Evolutionary conservation across 306 rosid species (phyloP).

Genomic region (Cicer cuneatum): DNA sequence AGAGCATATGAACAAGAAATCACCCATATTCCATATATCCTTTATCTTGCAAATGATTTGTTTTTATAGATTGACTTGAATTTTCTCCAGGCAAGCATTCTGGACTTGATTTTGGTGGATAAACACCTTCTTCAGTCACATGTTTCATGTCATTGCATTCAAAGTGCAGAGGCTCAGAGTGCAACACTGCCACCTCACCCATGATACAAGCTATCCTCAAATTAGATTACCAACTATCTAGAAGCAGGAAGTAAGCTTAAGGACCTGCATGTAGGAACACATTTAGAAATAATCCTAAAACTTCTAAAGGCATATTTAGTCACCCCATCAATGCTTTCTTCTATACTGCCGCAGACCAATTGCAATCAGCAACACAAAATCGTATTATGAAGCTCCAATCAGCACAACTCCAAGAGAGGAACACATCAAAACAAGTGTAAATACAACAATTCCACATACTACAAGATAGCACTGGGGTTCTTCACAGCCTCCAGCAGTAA

Average conservation of each 20-base stretch:
- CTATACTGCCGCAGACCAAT: slow-evolving; percentile 70
- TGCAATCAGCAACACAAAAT: slow-evolving; percentile 81
- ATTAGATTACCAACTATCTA: slow-evolving; percentile 48
- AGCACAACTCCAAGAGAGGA: slow-evolving; percentile 62
- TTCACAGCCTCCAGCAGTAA: slow-evolving; percentile 70
- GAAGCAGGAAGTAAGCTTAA: slow-evolving; percentile 56
- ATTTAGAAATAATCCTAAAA: slow-evolving; percentile 62
- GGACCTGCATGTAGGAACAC: slow-evolving; percentile 75
- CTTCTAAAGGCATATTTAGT: slow-evolving; percentile 61
- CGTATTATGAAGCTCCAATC: slow-evolving; percentile 73
- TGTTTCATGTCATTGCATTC: slow-evolving; percentile 53
- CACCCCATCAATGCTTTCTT: slow-evolving; percentile 82
- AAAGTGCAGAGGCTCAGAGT: slow-evolving; percentile 54
- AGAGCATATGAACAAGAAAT: slow-evolving; percentile 19
- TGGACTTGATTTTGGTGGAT: slow-evolving; percentile 43
- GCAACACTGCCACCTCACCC: slow-evolving; percentile 65
- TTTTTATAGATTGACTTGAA: slow-evolving; percentile 37
- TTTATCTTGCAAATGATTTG: slow-evolving; percentile 51
- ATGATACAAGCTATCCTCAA: slow-evolving; percentile 47
- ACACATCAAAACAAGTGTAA: slow-evolving; percentile 71
- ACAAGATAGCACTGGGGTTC: slow-evolving; percentile 61
- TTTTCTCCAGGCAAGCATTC: slow-evolving; percentile 50
- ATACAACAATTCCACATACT: slow-evolving; percentile 64
- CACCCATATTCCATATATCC: slow-evolving; percentile 81
- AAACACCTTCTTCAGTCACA: slow-evolving; percentile 41